Conservation (phyloP, 2,329 filamentous ascomycete species). For the Aspergillus neoniger region DNA sequence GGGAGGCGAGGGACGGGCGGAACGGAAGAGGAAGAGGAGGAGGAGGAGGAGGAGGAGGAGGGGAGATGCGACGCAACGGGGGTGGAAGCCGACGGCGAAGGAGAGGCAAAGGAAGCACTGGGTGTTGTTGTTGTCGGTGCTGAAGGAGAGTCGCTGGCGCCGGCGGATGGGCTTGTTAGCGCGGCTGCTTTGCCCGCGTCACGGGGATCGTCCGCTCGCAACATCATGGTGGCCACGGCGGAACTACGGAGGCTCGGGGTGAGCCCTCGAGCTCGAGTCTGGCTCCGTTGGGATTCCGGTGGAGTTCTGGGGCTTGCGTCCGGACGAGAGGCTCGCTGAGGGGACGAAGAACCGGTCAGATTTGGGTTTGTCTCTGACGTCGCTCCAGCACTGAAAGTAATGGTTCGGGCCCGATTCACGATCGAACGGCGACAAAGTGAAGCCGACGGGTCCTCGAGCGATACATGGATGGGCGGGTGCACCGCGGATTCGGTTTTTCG, state of each 20-base stretch:
- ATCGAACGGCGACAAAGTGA: conserved; percentile 16
- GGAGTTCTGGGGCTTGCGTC: conserved; percentile 6
- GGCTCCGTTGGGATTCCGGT: conserved; percentile 5
- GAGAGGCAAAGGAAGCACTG: conserved; percentile 4
- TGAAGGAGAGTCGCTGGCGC: conserved; percentile 21
- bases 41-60: conserved; percentile 8
- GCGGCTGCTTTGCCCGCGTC: conserved; percentile 31
- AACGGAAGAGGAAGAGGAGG: conserved; percentile 9
- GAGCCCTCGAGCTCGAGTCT: background rate
- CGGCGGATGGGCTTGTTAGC: conserved; percentile 23
- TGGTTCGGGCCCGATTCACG: conserved; percentile 9
- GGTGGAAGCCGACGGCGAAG: conserved; percentile 15
- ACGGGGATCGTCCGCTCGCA: conserved; percentile 30
- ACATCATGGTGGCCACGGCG: conserved; percentile 8
- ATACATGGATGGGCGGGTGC: conserved; percentile 19
- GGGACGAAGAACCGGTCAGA: conserved; percentile 2
- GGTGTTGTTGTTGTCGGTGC: conserved; percentile 35
- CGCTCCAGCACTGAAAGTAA: conserved; percentile 6
- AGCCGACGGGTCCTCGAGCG: conserved; percentile 8
- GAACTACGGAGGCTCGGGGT: conserved; percentile 6
- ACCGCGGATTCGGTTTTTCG: conserved; percentile 25
- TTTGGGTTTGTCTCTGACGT: background rate
- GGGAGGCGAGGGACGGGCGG: conserved; percentile 22
- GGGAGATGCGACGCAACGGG: background rate
- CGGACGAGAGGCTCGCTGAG: background rate